A percentile compares a stretch with the other conserved stretches of the same genome.
phyloP scores from a whole-genome alignment of 345 rosid species.

The rapeseed (Brassica napus) region DNA sequence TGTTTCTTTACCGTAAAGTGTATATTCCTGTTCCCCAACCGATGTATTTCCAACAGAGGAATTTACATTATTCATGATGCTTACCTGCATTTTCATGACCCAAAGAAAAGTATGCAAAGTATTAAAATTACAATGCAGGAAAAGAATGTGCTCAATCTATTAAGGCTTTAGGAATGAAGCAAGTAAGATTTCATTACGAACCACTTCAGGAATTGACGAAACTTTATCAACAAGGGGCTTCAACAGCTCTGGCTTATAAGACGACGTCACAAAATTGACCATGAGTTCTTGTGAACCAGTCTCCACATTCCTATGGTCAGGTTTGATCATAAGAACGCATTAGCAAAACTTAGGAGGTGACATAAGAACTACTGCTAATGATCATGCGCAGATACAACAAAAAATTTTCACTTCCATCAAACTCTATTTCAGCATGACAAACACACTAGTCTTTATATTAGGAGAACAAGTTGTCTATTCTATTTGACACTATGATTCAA shows the following conservation, averaged over 20 bases:
- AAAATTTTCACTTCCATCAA: slow-evolving; percentile 4
- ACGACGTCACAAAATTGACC: slow-evolving; percentile 94
- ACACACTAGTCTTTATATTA: too few species aligned
- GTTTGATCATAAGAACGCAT: slow-evolving; percentile 25
- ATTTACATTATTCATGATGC: slow-evolving; percentile 86
- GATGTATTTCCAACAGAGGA: slow-evolving; percentile 91
- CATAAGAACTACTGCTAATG: neutral
- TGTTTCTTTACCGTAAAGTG: slow-evolving; percentile 68
- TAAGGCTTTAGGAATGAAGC: neutral
- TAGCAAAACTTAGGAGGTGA: slow-evolving; percentile 15
- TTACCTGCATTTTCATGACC: slow-evolving; percentile 51
- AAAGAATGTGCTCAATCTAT: neutral
- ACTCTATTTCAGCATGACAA: too few species aligned
- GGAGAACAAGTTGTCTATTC: neutral
- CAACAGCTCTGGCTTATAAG: slow-evolving; percentile 81
- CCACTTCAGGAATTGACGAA: slow-evolving; percentile 84
- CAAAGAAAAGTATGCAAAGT: neutral
- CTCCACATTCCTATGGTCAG: slow-evolving; percentile 56
- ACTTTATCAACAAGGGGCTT: slow-evolving; percentile 76
- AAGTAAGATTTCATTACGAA: slow-evolving; percentile 37
- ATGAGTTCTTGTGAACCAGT: slow-evolving; percentile 72
- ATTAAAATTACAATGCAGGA: neutral
- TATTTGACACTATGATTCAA: slow-evolving; percentile 9
- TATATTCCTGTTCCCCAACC: slow-evolving; percentile 86
- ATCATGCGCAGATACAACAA: slow-evolving; percentile 12